Conservation (phyloP, 1,139 yeast species). For the Pichia sp. region DNA sequence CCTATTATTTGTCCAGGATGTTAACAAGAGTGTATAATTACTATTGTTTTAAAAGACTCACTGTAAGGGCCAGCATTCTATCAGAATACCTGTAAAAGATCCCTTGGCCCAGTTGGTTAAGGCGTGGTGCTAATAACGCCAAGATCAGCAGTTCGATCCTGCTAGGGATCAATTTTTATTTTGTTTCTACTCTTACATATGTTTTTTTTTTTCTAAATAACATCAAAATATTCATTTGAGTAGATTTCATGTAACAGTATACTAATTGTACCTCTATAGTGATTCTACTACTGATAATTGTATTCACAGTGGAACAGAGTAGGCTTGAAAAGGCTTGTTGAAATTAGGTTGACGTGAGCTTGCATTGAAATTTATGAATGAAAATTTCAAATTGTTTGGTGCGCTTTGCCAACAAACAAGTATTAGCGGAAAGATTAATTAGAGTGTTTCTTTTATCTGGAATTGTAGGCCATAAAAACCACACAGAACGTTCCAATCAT, state of each 20-base stretch:
- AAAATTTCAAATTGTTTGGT: neutral
- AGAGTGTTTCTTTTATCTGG: neutral
- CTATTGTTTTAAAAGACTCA: too few species aligned
- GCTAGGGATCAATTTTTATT: constrained; percentile 56
- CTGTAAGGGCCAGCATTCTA: too few species aligned
- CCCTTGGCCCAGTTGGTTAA: constrained; percentile 90
- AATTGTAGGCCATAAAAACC: neutral
- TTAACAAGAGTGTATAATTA: too few species aligned
- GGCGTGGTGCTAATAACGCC: constrained; percentile 87
- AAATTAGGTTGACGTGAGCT: neutral
- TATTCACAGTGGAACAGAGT: too few species aligned
- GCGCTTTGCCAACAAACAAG: neutral
- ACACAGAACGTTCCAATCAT: constrained; percentile 6
- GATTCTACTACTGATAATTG: too few species aligned
- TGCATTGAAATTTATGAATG: neutral
- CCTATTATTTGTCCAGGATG: too few species aligned
- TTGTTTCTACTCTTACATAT: neutral
- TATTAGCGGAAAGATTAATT: neutral
- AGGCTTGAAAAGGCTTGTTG: too few species aligned
- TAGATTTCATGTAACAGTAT: too few species aligned
- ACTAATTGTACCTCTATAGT: too few species aligned
- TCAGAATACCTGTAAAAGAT: constrained; percentile 33
- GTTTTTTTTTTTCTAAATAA: too few species aligned
- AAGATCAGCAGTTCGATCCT: constrained; percentile 45
- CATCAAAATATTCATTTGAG: too few species aligned